A percentile compares a stretch with the other conserved stretches of the same genome.
These are phyloP conservation scores for Pythium guiyangense DNA, from an alignment of 352 stramenopile genomes.

Conservation along the genomic window DNA sequence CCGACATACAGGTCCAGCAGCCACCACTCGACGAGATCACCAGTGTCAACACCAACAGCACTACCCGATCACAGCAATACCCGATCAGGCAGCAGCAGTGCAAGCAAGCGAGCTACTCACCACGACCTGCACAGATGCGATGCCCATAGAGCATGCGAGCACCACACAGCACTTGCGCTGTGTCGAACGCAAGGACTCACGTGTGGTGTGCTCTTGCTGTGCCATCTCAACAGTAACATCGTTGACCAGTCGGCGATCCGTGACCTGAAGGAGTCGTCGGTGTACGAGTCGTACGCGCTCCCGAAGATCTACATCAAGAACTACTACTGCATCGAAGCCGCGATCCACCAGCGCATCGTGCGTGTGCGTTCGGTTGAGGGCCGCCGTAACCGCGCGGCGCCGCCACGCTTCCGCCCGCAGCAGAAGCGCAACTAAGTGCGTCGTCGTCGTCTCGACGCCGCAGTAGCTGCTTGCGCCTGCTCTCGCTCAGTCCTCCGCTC, in stretches of 20 bases:
- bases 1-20: too few relatives aligned
- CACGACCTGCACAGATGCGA: too few relatives aligned
- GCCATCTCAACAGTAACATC: conserved; percentile 89
- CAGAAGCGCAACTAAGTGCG: conserved; percentile 6
- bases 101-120: too few relatives aligned
- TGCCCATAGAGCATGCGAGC: too few relatives aligned
- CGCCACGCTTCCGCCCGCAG: conserved; percentile 80
- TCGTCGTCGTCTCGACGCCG: background rate
- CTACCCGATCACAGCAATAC: too few relatives aligned
- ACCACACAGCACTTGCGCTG: too few relatives aligned
- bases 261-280: conserved; percentile 98
- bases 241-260: conserved; percentile 97
- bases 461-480: too few relatives aligned
- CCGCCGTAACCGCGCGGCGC: conserved; percentile 93
- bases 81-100: too few relatives aligned
- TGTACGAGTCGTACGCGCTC: conserved; percentile 98
- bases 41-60: too few relatives aligned
- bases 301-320: conserved; percentile 99
- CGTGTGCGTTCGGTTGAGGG: conserved; percentile 93
- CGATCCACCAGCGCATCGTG: conserved; percentile 99
- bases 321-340: conserved; percentile 99
- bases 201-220: background rate
- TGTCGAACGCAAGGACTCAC: background rate
- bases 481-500: background rate
- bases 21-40: too few relatives aligned